Evolutionary conservation across 805 yeast genomes (phyloP).

Genomic region (Barnettozyma salicaria): DNA sequence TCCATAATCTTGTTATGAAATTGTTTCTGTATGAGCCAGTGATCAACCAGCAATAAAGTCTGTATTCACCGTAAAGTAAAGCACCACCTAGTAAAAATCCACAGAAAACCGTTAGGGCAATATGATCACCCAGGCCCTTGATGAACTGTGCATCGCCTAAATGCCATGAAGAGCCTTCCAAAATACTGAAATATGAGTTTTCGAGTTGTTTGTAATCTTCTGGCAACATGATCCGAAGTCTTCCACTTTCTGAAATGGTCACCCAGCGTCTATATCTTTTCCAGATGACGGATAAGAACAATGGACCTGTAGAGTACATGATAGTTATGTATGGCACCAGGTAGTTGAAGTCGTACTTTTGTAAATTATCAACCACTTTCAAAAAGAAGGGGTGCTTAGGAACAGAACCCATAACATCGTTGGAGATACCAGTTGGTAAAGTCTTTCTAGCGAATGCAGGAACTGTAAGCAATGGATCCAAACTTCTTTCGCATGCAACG

Average conservation of each 20-base stretch:
- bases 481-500: constrained; percentile 73
- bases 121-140: constrained; percentile 67
- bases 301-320: constrained; percentile 91
- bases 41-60: constrained; percentile 37
- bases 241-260: constrained; percentile 58
- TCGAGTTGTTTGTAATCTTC: constrained; percentile 59
- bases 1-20: constrained; percentile 14
- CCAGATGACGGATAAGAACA: constrained; percentile 81
- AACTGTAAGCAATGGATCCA: constrained; percentile 75
- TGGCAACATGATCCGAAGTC: constrained; percentile 66
- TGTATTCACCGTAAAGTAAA: constrained; percentile 42
- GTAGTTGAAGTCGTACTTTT: constrained; percentile 65
- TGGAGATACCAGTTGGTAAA: constrained; percentile 83
- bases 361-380: constrained; percentile 58
- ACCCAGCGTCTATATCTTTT: constrained; percentile 76
- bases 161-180: constrained; percentile 92
- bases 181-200: constrained; percentile 63
- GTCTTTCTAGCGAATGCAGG: constrained; percentile 89
- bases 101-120: constrained; percentile 60
- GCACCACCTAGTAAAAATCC: constrained; percentile 57
- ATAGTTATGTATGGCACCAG: constrained; percentile 83
- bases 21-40: constrained; percentile 24
- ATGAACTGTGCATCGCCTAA: constrained; percentile 78
- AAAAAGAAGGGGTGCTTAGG: constrained; percentile 83
- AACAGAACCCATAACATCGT: constrained; percentile 87